A percentile compares a stretch with the other conserved stretches of the same genome.
phyloP scores from a whole-genome alignment of 2,329 filamentous ascomycete species.

The Alternaria hordeiaustralica region DNA sequence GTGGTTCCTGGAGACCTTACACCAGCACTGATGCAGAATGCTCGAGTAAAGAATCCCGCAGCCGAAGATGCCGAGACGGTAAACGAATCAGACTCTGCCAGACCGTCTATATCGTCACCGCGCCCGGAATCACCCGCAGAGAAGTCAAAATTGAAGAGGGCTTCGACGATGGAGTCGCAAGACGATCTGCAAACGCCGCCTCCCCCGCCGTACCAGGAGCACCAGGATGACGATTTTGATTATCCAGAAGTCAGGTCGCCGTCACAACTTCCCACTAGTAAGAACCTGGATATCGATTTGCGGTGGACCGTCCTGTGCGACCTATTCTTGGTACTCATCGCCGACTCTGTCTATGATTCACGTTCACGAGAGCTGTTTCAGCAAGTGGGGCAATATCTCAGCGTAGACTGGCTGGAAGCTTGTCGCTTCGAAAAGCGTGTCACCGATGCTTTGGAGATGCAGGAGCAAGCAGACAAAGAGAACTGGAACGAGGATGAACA shows the following conservation, averaged over 20 bases:
- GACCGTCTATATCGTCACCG: constrained; percentile 43
- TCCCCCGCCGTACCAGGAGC: constrained; percentile 64
- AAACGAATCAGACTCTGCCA: constrained; percentile 38
- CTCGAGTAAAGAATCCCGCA: constrained; percentile 91
- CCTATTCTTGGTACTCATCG: constrained; percentile 91
- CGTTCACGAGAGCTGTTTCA: constrained; percentile 86
- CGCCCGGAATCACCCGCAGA: constrained; percentile 27
- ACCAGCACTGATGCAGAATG: constrained; percentile 86
- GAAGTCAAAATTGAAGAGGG: constrained; percentile 33
- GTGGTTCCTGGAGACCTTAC: constrained; percentile 85
- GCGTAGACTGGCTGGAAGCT: constrained; percentile 89
- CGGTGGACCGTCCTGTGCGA: constrained; percentile 98
- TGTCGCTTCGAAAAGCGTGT: constrained; percentile 97
- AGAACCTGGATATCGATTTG: constrained; percentile 92
- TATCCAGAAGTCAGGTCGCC: constrained; percentile 81
- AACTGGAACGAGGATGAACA: constrained; percentile 98
- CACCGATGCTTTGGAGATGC: constrained; percentile 96
- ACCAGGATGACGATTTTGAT: constrained; percentile 73
- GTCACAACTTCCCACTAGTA: constrained; percentile 78
- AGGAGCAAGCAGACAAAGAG: constrained; percentile 90
- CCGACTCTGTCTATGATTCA: constrained; percentile 92
- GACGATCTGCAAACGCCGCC: constrained; percentile 55
- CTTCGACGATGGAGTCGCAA: constrained; percentile 42
- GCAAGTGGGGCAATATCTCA: constrained; percentile 78
- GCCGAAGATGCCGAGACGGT: constrained; percentile 56